Percentiles rank a stretch among this genome's conserved stretches.
Evolutionary conservation across 2,329 filamentous ascomycete genomes (phyloP).

Genomic region (Sordariomycetes sp.): DNA sequence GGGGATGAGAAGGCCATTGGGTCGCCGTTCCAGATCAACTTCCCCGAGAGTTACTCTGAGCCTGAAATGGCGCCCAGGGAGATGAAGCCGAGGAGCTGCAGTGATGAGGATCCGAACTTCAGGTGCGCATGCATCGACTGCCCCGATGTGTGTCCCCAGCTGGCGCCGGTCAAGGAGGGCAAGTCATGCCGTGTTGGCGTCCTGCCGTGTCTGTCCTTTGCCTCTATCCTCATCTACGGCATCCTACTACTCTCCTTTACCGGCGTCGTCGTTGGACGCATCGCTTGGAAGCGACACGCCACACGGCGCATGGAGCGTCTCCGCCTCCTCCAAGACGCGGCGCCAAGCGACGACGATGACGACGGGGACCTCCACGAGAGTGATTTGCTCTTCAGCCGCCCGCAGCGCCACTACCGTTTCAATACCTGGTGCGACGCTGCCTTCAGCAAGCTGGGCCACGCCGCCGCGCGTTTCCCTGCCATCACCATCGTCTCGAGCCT

Average conservation of each 20-base stretch:
- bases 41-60: constrained; percentile 50
- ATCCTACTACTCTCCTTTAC: constrained; percentile 57
- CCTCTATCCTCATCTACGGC: constrained; percentile 76
- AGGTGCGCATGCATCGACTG: constrained; percentile 93
- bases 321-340: constrained; percentile 73
- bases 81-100: constrained; percentile 73
- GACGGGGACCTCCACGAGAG: constrained; percentile 75
- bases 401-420: constrained; percentile 65
- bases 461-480: constrained; percentile 70
- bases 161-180: constrained; percentile 60
- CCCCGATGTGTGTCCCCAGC: constrained; percentile 66
- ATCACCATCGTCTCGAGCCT: constrained; percentile 70
- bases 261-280: constrained; percentile 56
- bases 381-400: constrained; percentile 64
- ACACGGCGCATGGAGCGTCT: constrained; percentile 68
- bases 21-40: constrained; percentile 98
- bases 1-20: constrained; percentile 85
- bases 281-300: constrained; percentile 61
- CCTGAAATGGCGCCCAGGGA: constrained; percentile 54
- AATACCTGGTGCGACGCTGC: constrained; percentile 71
- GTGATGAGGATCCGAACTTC: constrained; percentile 74
- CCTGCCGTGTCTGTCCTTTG: constrained; percentile 88
- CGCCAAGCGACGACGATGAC: constrained; percentile 78
- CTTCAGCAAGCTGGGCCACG: constrained; percentile 69
- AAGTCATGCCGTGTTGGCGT: constrained; percentile 70